These are phyloP conservation scores for Candida xiaguanensis DNA, from an alignment of 805 yeast species.

Conservation along the genomic window DNA sequence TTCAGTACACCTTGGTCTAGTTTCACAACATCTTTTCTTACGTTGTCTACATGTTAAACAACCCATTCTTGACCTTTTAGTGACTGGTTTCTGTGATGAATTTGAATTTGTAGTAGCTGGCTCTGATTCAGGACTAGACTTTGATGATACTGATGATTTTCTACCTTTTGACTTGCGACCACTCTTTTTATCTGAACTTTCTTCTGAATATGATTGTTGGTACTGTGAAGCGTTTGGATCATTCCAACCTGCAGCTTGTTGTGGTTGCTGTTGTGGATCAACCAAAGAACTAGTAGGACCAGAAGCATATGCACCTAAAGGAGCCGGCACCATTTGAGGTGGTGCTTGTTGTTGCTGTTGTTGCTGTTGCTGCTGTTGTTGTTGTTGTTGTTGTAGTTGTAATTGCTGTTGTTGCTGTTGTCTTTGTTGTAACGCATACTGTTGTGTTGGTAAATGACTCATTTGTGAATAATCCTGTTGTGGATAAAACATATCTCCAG, in stretches of 20 bases:
- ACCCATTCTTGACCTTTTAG: constrained; percentile 64
- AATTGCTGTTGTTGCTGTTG: constrained; percentile 6
- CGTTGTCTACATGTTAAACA: constrained; percentile 76
- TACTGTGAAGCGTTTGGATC: constrained; percentile 6
- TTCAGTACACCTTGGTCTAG: constrained; percentile 62
- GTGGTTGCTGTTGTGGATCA: constrained; percentile 1
- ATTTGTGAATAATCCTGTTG: constrained; percentile 4
- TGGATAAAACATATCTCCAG: constrained; percentile 4
- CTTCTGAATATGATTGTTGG: constrained; percentile 5
- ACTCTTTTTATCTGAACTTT: neutral
- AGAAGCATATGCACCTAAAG: neutral
- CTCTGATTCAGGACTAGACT: constrained; percentile 5
- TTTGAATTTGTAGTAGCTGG: constrained; percentile 6
- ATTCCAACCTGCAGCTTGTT: constrained; percentile 1
- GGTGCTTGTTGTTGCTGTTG: constrained; percentile 2
- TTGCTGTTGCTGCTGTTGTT: neutral
- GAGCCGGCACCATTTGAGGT: neutral
- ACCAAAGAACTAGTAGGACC: neutral
- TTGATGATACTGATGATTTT: constrained; percentile 2
- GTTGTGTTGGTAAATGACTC: constrained; percentile 4
- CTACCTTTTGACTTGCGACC: constrained; percentile 3
- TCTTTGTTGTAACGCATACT: constrained; percentile 2
- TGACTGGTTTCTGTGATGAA: constrained; percentile 12
- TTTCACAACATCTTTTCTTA: constrained; percentile 76
- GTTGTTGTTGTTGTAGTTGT: constrained; percentile 3